phyloP scores from a whole-genome alignment of 495 filamentous ascomycete species.

The Xanthoparmelia taractica region DNA sequence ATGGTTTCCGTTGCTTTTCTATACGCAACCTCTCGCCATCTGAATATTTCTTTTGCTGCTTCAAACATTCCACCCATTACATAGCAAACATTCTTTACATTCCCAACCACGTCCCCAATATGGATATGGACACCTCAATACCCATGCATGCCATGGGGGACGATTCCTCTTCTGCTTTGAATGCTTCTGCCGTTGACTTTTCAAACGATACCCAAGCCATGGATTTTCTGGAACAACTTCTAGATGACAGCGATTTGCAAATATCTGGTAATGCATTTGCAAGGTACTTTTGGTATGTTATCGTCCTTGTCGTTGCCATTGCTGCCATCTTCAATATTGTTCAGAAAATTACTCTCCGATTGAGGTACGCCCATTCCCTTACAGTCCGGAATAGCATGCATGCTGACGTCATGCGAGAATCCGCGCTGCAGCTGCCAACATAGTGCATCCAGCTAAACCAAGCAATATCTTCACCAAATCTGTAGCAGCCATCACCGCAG shows the following conservation, averaged over 20 bases:
- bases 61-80: not conserved
- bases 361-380: conserved; percentile 40
- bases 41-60: not conserved
- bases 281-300: conserved; percentile 42
- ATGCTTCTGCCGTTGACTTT: conserved; percentile 7
- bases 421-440: conserved; percentile 10
- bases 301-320: conserved; percentile 45
- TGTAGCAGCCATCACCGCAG: conserved; percentile 62
- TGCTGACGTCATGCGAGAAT: conserved; percentile 2
- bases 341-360: conserved; percentile 38
- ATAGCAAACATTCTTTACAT: not conserved
- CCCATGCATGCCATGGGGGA: conserved; percentile 9
- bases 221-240: conserved; percentile 7
- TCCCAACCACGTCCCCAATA: not conserved
- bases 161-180: not conserved
- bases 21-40: not conserved
- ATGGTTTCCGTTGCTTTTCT: not conserved
- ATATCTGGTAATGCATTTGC: conserved; percentile 42
- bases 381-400: no score
- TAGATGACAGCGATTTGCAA: conserved; percentile 40
- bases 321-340: conserved; percentile 44
- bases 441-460: conserved; percentile 48
- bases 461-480: conserved; percentile 45
- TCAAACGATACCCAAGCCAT: conserved; percentile 10
- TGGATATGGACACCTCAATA: conserved; percentile 12